Evolutionary conservation across 169 alveolate species (phyloP).

Genomic region (Plasmodium gallinaceum): DNA sequence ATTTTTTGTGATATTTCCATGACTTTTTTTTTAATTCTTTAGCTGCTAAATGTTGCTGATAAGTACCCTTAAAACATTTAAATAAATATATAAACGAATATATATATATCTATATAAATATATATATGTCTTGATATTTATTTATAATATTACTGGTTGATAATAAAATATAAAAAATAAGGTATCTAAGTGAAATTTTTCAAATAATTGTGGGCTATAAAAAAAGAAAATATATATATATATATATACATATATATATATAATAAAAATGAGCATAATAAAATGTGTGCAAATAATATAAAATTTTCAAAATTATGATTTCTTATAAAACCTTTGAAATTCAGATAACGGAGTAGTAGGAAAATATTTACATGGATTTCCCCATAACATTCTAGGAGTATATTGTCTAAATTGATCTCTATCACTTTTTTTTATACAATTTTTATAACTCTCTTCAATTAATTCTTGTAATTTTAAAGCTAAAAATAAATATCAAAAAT

Average conservation of each 20-base stretch:
- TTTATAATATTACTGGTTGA: constrained; percentile 73
- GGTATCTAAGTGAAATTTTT: constrained; percentile 79
- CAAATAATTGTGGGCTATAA: constrained; percentile 56
- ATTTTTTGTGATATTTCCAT: constrained; percentile 82
- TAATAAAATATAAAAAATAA: constrained; percentile 82
- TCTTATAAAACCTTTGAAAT: constrained; percentile 39
- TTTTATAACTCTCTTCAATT: constrained; percentile 61
- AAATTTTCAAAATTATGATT: too few species aligned
- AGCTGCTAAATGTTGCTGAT: constrained; percentile 81
- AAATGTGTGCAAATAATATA: too few species aligned
- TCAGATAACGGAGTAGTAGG: constrained; percentile 57
- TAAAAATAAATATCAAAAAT: not conserved
- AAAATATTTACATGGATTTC: constrained; percentile 62
- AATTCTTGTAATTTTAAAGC: constrained; percentile 60
- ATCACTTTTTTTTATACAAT: constrained; percentile 68
- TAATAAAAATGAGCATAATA: not conserved
- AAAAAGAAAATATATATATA: not conserved
- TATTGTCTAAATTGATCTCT: constrained; percentile 68
- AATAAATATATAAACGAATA: not conserved
- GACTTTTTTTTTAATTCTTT: constrained; percentile 76
- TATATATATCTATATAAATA: constrained; percentile 6
- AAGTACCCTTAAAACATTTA: constrained; percentile 63
- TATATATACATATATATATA: not conserved
- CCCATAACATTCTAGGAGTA: constrained; percentile 60
- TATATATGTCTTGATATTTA: not conserved